phyloP scores from a whole-genome alignment of 2,329 filamentous ascomycete species.

The Cytospora schulzeri region DNA sequence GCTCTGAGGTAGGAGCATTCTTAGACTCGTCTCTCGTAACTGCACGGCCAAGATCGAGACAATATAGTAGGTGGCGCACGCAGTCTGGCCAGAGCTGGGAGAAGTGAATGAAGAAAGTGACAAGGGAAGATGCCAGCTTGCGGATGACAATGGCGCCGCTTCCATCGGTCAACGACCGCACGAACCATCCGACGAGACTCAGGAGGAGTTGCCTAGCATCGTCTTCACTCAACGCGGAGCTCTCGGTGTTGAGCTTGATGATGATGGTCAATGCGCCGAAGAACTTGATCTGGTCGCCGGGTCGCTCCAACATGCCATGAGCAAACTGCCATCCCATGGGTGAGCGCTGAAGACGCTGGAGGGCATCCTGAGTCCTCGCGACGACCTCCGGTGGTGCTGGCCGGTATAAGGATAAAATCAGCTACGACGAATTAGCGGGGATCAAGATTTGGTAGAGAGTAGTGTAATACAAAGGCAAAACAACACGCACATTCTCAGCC shows the following conservation, averaged over 20 bases:
- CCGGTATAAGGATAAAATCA: constrained; percentile 57
- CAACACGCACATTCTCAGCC: constrained; percentile 38
- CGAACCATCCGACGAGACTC: constrained; percentile 64
- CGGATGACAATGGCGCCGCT: constrained; percentile 64
- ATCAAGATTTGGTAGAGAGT: background rate
- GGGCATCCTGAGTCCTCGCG: constrained; percentile 64
- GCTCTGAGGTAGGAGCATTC: constrained; percentile 44
- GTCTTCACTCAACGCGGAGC: constrained; percentile 54
- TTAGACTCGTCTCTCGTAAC: constrained; percentile 52
- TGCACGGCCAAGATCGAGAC: constrained; percentile 51
- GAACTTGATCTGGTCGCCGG: constrained; percentile 79
- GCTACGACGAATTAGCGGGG: constrained; percentile 33
- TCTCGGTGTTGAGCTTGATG: constrained; percentile 90
- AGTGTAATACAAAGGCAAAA: background rate
- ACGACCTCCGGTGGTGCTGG: constrained; percentile 53
- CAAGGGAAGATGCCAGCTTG: constrained; percentile 77
- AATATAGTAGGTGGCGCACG: constrained; percentile 64
- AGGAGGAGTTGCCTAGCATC: constrained; percentile 62
- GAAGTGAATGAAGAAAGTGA: constrained; percentile 74
- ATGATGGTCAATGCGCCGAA: constrained; percentile 92
- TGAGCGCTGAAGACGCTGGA: constrained; percentile 79
- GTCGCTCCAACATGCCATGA: constrained; percentile 69
- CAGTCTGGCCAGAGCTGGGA: constrained; percentile 68
- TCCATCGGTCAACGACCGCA: constrained; percentile 53
- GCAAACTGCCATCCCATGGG: constrained; percentile 84